Evolutionary conservation across 192 early-diverging fungal species (phyloP), one percentile per base, ranked within the genome.

Genomic region (Coemansia guatemalensis): DNA sequence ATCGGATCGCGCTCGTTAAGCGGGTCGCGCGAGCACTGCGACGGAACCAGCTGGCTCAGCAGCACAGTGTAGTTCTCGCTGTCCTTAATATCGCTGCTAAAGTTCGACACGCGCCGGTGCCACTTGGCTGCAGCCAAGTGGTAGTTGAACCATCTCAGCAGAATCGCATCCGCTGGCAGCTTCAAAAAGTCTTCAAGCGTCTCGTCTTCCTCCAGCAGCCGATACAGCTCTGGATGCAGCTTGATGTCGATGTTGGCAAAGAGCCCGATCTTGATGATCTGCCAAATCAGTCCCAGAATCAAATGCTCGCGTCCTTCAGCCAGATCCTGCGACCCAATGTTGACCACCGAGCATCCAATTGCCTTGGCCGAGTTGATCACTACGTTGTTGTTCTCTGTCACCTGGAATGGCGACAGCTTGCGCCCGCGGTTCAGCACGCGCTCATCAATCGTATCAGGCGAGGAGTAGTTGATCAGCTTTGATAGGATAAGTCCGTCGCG

Each of bases 321-420:
- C 65, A 99, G 82, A 71, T 99, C 97, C 76, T 89, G 86, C 27
- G 97, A 88, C 32, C 97, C 97, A 84, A 99, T 98, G 83, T 99
- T 99, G 55, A 97, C 93, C 39, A 99, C 94, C 62, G 86, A 90
- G 82, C 96, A 98, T 20, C 97, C 97, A 73, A 99, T 98, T 53
- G 96, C 97, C 78, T 99, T 99, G 65, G 96, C 95, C 48, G 91
- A 93, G 86, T 98, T 98, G 82, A 99, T 93, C 14, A 93, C 96
- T n/a, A 99, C 88, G 72, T 98, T 98, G 87, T 97, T 95, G 82
- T 99, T 99, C 84, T 99, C 97, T 8, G 91, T 95, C 83, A 98
- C 95, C 73, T 97, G 90, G 88, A 97, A 99, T 53, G 90, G 85
- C 66, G 90, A 92, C 53, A 96, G 86, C 73, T 93, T 93, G 69